These are phyloP conservation scores for Aegilops sharonensis DNA, from an alignment of 176 grass and related monocot species.

Conservation along the genomic window DNA sequence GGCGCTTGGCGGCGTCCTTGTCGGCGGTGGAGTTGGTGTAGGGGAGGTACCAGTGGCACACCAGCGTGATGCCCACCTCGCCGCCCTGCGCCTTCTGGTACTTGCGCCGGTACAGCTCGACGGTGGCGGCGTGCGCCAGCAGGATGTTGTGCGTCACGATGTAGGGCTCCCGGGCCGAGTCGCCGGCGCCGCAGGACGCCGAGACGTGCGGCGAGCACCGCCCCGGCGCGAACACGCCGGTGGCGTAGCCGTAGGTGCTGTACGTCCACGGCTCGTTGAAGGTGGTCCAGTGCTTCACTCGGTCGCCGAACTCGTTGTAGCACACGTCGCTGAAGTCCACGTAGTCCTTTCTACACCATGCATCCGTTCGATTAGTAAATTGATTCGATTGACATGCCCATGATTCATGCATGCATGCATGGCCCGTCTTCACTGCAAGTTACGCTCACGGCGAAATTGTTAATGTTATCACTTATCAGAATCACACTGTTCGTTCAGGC, in stretches of 20 bases:
- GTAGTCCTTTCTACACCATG: constrained; percentile 55
- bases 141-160: constrained; percentile 48
- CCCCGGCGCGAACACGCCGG: constrained; percentile 32
- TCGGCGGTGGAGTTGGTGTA: constrained; percentile 31
- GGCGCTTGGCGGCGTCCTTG: constrained; percentile 34
- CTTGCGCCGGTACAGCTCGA: constrained; percentile 41
- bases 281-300: constrained; percentile 82
- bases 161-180: constrained; percentile 69
- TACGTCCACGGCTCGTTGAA: constrained; percentile 54
- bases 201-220: constrained; percentile 48
- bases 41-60: constrained; percentile 67
- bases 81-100: constrained; percentile 64
- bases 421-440: no score
- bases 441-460: no score
- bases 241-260: constrained; percentile 40
- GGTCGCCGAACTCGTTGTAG: constrained; percentile 80
- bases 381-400: no score
- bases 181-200: constrained; percentile 31
- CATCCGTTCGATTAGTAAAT: neutral
- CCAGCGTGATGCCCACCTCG: constrained; percentile 51
- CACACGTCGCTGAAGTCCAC: constrained; percentile 48
- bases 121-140: constrained; percentile 53
- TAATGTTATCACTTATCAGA: no score
- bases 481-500: no score
- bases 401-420: no score